Percentiles rank a stretch among this genome's conserved stretches.
These are phyloP conservation scores for Microthyrium microscopicum DNA, from an alignment of 2,329 filamentous ascomycete genomes.

Conservation along the genomic window DNA sequence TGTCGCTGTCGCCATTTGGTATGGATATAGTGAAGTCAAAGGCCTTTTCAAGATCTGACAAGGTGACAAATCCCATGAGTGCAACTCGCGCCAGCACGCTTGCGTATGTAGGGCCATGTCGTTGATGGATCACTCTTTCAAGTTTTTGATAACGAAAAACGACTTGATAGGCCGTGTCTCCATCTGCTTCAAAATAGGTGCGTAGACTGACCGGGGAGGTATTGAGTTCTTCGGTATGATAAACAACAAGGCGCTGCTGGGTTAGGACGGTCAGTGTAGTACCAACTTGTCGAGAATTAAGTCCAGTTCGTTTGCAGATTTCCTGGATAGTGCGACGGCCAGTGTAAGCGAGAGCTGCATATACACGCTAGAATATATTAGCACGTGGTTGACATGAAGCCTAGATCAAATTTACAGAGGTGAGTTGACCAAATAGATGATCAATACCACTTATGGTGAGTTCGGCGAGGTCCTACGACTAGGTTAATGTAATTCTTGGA, in stretches of 20 bases:
- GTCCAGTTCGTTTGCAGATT: slow-evolving; percentile 53
- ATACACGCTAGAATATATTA: slow-evolving; percentile 51
- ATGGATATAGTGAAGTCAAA: too few relatives aligned
- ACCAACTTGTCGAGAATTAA: slow-evolving; percentile 59
- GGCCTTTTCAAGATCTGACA: too few relatives aligned
- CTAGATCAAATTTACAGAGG: slow-evolving; percentile 49
- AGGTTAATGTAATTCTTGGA: background rate
- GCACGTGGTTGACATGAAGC: background rate
- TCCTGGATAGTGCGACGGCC: slow-evolving; percentile 59
- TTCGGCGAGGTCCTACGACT: slow-evolving; percentile 33
- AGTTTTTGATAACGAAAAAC: slow-evolving; percentile 71
- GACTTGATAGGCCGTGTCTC: slow-evolving; percentile 56
- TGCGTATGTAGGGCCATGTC: slow-evolving; percentile 61
- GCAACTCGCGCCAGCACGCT: too few relatives aligned
- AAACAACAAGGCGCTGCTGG: slow-evolving; percentile 73
- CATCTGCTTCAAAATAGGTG: slow-evolving; percentile 73
- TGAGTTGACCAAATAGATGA: slow-evolving; percentile 80
- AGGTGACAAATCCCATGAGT: too few relatives aligned
- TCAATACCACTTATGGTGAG: slow-evolving; percentile 80
- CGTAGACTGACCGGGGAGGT: slow-evolving; percentile 43
- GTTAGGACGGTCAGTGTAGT: slow-evolving; percentile 66
- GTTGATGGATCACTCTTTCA: slow-evolving; percentile 53
- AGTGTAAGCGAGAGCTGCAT: slow-evolving; percentile 58
- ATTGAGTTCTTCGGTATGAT: slow-evolving; percentile 42
- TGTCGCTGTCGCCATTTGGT: too few relatives aligned